Evolutionary conservation across 1,284 basidiomycete genomes (phyloP).

Genomic region (Ustilago esculenta): DNA sequence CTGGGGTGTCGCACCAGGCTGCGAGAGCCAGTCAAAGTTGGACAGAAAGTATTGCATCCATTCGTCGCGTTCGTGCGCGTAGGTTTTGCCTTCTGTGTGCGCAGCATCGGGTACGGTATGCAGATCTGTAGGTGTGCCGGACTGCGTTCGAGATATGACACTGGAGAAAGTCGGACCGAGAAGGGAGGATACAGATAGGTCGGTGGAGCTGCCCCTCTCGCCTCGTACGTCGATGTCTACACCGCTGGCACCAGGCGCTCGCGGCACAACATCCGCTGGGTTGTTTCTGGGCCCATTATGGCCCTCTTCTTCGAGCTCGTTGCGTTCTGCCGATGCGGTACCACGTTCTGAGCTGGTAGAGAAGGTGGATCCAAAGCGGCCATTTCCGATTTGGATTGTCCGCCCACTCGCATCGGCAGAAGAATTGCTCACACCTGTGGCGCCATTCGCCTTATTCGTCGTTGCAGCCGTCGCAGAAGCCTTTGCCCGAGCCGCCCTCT

Average conservation of each 20-base stretch:
- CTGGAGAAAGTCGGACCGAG: constrained; percentile 8
- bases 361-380: constrained; percentile 25
- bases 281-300: background rate
- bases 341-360: constrained; percentile 40
- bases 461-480: constrained; percentile 5
- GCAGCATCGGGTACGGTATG: background rate
- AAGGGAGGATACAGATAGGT: constrained; percentile 23
- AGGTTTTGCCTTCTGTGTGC: constrained; percentile 10
- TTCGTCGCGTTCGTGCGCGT: constrained; percentile 36
- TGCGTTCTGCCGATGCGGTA: constrained; percentile 12
- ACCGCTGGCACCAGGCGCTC: background rate
- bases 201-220: constrained; percentile 10
- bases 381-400: constrained; percentile 2
- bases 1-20: constrained; percentile 12
- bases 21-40: constrained; percentile 46
- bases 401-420: constrained; percentile 2
- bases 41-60: constrained; percentile 51
- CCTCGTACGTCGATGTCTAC: background rate
- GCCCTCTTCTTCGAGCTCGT: background rate
- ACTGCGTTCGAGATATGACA: constrained; percentile 4
- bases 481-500: constrained; percentile 9
- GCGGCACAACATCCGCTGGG: background rate
- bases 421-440: background rate
- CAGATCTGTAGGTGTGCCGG: background rate
- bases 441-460: constrained; percentile 3